Evolutionary conservation across 306 rosid genomes (phyloP).

Genomic region (Rosa rugosa): DNA sequence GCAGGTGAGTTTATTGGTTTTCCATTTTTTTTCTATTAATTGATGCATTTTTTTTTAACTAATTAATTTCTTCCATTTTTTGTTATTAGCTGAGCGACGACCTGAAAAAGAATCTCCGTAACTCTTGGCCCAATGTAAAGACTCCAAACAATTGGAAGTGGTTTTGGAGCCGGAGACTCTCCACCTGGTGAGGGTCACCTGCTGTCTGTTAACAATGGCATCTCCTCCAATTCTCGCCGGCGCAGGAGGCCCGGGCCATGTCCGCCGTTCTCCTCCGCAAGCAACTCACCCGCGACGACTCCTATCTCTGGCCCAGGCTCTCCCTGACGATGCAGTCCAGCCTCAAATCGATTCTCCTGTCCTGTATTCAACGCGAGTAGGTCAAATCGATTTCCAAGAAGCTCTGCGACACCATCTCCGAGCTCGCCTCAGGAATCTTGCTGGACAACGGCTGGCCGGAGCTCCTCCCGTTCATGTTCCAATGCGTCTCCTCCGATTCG

Average conservation of each 20-base stretch:
- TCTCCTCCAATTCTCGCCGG: conserved; percentile 73
- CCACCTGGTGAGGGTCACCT: too few relatives aligned
- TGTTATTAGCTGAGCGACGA: too few relatives aligned
- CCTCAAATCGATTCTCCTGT: conserved; percentile 71
- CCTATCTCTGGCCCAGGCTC: conserved; percentile 89
- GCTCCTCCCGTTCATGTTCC: conserved; percentile 83
- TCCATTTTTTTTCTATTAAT: too few relatives aligned
- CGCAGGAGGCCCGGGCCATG: conserved; percentile 84
- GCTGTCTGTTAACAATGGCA: too few relatives aligned
- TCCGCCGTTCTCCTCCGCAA: conserved; percentile 93
- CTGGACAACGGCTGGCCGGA: conserved; percentile 94
- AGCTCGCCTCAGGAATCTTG: conserved; percentile 87
- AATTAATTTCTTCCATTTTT: too few relatives aligned
- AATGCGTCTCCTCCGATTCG: conserved; percentile 79
- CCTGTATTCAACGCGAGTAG: conserved; percentile 71
- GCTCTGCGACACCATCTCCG: conserved; percentile 85
- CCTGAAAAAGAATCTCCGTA: too few relatives aligned
- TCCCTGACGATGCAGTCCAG: conserved; percentile 53
- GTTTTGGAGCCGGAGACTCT: too few relatives aligned
- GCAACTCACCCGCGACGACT: conserved; percentile 89
- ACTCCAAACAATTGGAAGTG: too few relatives aligned
- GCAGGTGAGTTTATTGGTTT: too few relatives aligned
- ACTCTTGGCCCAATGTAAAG: too few relatives aligned
- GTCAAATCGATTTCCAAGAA: conserved; percentile 77
- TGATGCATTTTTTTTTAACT: too few relatives aligned